A percentile compares a stretch with the other conserved stretches of the same genome.
Evolutionary conservation across 129 eudicot species (phyloP).

Genomic region (Centella asiatica): DNA sequence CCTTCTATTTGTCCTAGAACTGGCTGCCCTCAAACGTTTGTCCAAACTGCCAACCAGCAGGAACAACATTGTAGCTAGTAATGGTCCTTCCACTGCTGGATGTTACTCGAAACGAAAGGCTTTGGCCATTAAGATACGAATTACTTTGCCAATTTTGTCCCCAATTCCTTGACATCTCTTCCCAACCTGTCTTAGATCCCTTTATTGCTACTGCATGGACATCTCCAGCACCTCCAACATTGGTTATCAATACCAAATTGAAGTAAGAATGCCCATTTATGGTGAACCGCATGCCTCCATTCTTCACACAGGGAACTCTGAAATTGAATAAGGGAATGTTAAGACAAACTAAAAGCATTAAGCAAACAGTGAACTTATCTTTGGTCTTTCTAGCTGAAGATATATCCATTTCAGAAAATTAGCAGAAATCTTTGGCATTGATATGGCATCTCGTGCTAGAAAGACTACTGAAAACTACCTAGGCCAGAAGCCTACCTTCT

Average conservation of each 20-base stretch:
- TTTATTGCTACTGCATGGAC: constrained; percentile 45
- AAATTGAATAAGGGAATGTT: background rate
- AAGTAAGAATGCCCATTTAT: constrained; percentile 72
- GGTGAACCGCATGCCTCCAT: constrained; percentile 65
- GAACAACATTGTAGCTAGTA: constrained; percentile 48
- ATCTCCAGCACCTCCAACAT: constrained; percentile 72
- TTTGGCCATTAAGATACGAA: constrained; percentile 48
- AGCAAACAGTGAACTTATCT: background rate
- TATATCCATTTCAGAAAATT: background rate
- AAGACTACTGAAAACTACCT: background rate
- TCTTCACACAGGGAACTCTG: constrained; percentile 65
- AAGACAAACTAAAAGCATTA: background rate
- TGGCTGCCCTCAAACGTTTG: constrained; percentile 64
- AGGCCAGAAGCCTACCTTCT: constrained; percentile 23
- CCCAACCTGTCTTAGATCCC: constrained; percentile 63
- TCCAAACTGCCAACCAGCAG: constrained; percentile 62
- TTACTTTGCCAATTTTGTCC: constrained; percentile 80
- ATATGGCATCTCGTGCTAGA: too few species aligned
- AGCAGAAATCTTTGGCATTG: background rate
- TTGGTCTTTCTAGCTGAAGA: too few species aligned
- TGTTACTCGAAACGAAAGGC: constrained; percentile 50
- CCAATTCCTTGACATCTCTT: constrained; percentile 60
- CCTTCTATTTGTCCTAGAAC: constrained; percentile 13
- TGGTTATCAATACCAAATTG: constrained; percentile 63
- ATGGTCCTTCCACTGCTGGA: constrained; percentile 51